Base-by-base conservation (phyloP, 352 stramenopile species). In the Stephanocyclus meneghinianus region DNA sequence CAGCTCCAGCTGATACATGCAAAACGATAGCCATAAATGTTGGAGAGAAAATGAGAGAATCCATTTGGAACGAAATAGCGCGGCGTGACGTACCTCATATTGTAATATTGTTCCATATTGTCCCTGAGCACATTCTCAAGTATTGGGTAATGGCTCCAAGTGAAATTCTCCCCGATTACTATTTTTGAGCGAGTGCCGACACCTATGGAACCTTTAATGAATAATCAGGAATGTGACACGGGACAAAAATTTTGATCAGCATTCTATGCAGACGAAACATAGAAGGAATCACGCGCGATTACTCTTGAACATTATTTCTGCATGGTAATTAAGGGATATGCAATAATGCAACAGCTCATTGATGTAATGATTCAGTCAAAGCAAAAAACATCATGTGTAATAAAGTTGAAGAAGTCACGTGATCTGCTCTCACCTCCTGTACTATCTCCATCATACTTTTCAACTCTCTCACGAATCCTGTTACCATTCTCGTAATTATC, bases 1-100 rank as follows among this genome's bases (percentile, higher is more conserved):
- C 64, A 47, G 45, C 81, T 76, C 63, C 80, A 63, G 10, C 76
- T 85, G 15, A 26, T 26, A 26, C 21, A 26, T 26, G 21, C 21
- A 26, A 26, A 26, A 26, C 21, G 21, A 26, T 26, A 26, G 21
- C 21, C 21, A 26, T 26, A 26, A 26, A 26, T 26, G 21, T 26
- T 26, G 21, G 21, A 1, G 21, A 26, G 21, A 26, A 1, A 26
- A 26, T 26, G 35, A 40, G 35, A 40, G 35, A 40, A 40, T 40
- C 35, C 35, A 8, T 9, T 40, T 40, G 35, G 30, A 59, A 11
- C 18, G 45, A 53, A 53, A 4, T 6, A 53, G 10, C 2, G 45
- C n/a, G 7, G 10, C 3, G 18, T n/a, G 15, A 59, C 18, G 3
- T 15, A 59, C 50, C 50, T 59, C 50, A 59, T 59, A 11, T 26